Evolutionary conservation across 2,329 filamentous ascomycete genomes (phyloP), one percentile per base, ranked within the genome.

Genomic region (Phyllosticta citriasiana): DNA sequence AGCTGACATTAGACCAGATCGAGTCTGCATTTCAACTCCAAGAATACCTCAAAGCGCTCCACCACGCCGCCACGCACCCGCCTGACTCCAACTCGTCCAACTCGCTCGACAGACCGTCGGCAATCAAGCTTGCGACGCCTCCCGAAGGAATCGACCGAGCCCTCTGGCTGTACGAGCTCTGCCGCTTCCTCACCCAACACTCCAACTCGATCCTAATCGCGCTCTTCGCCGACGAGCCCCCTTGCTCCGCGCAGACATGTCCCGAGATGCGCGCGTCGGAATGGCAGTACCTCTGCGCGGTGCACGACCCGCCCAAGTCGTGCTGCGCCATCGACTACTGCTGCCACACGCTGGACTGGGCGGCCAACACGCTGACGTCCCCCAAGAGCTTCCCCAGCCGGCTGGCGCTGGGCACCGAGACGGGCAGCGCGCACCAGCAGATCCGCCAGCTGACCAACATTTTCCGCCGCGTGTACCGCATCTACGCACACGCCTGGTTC

Each of bases 261-360:
- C 91, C 92, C 33, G 94, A 99, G 77, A 99, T 99, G 94, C 91
- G 94, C 71, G 94, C 94, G 2, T 94, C 89, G 30, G 93, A 99
- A 78, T 99, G 94, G 94, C 94, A 99, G 77, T 99, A 97, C 71
- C 84, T 99, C 55, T 99, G 94, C 77, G 94, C 94, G 57, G 94
- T 97, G 2, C 94, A 99, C 73, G 93, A 97, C 71, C 88, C 91
- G 57, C 94, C 94, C 56, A 97, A 97, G 77, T 89, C 88, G 69
- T 99, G 94, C 79, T 97, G 93, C 75, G 94, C 94, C 57, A 97
- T 99, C 71, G 94, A 99, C 77, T 99, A 99, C 78, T 97, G 92
- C 81, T 97, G 93, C 73, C 94, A 99, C 73, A 99, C 94, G 0
- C 86, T 99, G 53, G 94, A 99, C 77, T 97, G 93, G 91, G 94